phyloP scores from a whole-genome alignment of 2,329 filamentous ascomycete species.

The Geosmithia flava region DNA sequence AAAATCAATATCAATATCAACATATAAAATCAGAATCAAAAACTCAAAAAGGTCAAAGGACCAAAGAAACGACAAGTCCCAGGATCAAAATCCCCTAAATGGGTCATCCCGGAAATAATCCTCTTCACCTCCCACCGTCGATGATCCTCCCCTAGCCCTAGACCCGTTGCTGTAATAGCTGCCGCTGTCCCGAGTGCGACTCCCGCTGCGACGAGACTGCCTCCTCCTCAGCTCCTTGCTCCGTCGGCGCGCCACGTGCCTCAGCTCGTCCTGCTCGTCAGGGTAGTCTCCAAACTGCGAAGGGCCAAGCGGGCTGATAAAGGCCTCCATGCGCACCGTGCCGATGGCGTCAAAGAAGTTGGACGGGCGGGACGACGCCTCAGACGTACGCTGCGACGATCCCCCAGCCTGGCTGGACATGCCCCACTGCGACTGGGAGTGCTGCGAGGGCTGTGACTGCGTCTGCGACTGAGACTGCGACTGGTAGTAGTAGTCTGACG shows the following conservation, averaged over 20 bases:
- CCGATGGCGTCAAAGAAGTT: constrained; percentile 82
- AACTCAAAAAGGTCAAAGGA: neutral
- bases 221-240: constrained; percentile 43
- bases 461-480: constrained; percentile 35
- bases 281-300: constrained; percentile 29
- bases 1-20: neutral
- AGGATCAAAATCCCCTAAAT: constrained; percentile 45
- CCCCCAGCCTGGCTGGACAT: constrained; percentile 28
- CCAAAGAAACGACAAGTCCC: neutral
- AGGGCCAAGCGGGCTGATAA: constrained; percentile 52
- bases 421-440: constrained; percentile 16
- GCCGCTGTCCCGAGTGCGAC: constrained; percentile 35
- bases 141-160: too few relatives aligned
- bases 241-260: constrained; percentile 32
- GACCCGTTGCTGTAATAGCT: constrained; percentile 19
- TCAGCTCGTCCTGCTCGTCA: constrained; percentile 37
- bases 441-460: constrained; percentile 25
- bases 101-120: constrained; percentile 48
- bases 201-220: constrained; percentile 41
- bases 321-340: constrained; percentile 94
- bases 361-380: constrained; percentile 37
- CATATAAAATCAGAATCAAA: neutral
- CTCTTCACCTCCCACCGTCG: constrained; percentile 11
- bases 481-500: constrained; percentile 37
- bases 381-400: constrained; percentile 43